Evolutionary conservation across 2,329 filamentous ascomycete species (phyloP).

Genomic region (Cryphonectria carpinicola): DNA sequence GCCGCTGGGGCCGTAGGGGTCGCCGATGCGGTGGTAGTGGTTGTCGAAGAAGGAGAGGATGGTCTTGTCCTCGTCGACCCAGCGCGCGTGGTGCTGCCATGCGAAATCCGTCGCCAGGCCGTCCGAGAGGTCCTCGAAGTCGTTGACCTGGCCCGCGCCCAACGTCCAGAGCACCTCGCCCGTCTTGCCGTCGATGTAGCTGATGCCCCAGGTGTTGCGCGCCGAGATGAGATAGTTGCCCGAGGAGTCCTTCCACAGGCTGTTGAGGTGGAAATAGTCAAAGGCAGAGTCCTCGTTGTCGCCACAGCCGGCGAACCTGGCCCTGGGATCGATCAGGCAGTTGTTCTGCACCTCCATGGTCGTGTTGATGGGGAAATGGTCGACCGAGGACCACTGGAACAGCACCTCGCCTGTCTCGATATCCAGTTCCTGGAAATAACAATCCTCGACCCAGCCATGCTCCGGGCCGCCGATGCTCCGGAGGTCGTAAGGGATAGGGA

Average conservation of each 20-base stretch:
- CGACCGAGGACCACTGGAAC: conserved; percentile 40
- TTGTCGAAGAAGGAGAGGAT: conserved; percentile 45
- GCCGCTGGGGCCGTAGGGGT: conserved; percentile 31
- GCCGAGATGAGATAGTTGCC: conserved; percentile 45
- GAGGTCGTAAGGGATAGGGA: conserved; percentile 39
- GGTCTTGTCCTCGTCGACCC: conserved; percentile 31
- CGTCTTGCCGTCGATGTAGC: conserved; percentile 30
- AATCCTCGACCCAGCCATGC: conserved; percentile 40
- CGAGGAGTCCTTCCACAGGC: conserved; percentile 38
- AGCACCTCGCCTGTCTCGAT: conserved; percentile 41
- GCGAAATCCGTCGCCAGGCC: conserved; percentile 41
- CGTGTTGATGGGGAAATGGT: conserved; percentile 19
- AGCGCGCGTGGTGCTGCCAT: conserved; percentile 46
- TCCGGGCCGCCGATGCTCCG: conserved; percentile 38
- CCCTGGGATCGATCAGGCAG: conserved; percentile 20
- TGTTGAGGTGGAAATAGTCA: conserved; percentile 46
- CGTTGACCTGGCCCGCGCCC: conserved; percentile 39
- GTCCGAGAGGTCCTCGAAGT: conserved; percentile 41
- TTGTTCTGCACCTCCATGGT: conserved; percentile 29
- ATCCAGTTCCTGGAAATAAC: conserved; percentile 46
- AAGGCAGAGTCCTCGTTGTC: conserved; percentile 31
- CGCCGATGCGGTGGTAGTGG: conserved; percentile 30
- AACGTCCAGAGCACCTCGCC: conserved; percentile 44
- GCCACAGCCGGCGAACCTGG: conserved; percentile 27
- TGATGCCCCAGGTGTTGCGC: conserved; percentile 38